Conservation (phyloP, 2,329 filamentous ascomycete species). For the Venturia oleaginea region DNA sequence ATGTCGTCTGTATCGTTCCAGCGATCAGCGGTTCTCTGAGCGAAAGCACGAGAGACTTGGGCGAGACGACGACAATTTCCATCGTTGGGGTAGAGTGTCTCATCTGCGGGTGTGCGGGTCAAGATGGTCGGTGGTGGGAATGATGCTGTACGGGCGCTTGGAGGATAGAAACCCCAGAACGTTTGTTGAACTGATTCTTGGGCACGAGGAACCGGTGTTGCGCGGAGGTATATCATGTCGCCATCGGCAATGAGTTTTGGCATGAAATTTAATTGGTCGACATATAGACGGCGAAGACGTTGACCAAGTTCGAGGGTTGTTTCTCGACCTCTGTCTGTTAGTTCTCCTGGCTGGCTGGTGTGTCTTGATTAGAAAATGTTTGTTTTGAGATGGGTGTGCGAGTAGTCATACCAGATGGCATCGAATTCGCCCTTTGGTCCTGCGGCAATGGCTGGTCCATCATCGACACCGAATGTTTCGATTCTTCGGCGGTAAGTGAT, state of each 20-base stretch:
- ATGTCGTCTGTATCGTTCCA: constrained; percentile 63
- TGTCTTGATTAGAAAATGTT: neutral
- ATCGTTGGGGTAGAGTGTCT: constrained; percentile 43
- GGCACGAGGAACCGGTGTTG: constrained; percentile 41
- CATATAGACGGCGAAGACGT: constrained; percentile 40
- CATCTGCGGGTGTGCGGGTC: constrained; percentile 35
- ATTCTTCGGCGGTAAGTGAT: constrained; percentile 61
- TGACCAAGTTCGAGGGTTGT: constrained; percentile 41
- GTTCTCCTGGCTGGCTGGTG: constrained; percentile 37
- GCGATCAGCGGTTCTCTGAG: constrained; percentile 35
- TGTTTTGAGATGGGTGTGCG: neutral
- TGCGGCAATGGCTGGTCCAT: constrained; percentile 55
- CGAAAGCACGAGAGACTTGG: constrained; percentile 39
- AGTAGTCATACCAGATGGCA: constrained; percentile 59
- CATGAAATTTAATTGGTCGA: constrained; percentile 41
- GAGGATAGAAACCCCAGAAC: constrained; percentile 40
- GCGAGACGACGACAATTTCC: constrained; percentile 39
- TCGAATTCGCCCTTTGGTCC: constrained; percentile 66
- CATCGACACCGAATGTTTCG: constrained; percentile 67
- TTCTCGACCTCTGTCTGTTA: constrained; percentile 41
- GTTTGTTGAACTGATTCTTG: constrained; percentile 43
- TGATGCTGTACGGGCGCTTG: constrained; percentile 31
- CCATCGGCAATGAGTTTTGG: constrained; percentile 33
- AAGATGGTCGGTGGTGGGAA: constrained; percentile 37
- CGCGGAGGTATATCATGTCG: constrained; percentile 37